Conservation (phyloP, 83 land plant species). For the Larix sibirica region DNA sequence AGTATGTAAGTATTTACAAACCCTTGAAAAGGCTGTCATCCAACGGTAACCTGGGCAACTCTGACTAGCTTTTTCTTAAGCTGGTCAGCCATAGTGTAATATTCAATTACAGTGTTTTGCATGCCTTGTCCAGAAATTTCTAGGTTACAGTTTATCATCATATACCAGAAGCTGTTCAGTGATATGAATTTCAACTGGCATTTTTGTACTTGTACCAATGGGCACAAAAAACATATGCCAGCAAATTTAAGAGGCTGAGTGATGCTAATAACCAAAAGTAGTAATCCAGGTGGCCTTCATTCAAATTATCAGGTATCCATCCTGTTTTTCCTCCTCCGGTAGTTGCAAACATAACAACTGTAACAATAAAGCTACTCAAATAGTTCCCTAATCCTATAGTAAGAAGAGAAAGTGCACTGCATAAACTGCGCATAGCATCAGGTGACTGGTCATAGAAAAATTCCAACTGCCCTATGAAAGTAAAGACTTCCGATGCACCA, state of each 20-base stretch:
- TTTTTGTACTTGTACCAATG: slow-evolving; percentile 25
- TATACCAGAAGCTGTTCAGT: no score
- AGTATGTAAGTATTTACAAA: no score
- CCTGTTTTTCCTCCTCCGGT: slow-evolving; percentile 39
- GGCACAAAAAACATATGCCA: slow-evolving; percentile 20
- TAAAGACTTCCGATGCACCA: slow-evolving; percentile 58
- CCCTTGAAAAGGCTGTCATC: no score
- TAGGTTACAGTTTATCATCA: no score
- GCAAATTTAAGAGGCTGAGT: slow-evolving; percentile 36
- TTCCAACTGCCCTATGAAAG: slow-evolving; percentile 57
- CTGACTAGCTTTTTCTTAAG: no score
- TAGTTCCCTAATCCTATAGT: slow-evolving; percentile 56
- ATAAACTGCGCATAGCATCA: slow-evolving; percentile 65
- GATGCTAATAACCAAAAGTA: slow-evolving; percentile 56
- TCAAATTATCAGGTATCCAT: slow-evolving; percentile 70
- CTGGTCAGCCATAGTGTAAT: no score
- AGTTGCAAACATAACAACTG: slow-evolving; percentile 50
- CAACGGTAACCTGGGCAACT: no score
- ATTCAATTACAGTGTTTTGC: no score
- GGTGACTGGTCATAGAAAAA: slow-evolving; percentile 81
- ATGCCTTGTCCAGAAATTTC: no score
- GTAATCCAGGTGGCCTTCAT: slow-evolving; percentile 67
- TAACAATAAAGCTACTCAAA: slow-evolving; percentile 59
- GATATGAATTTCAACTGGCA: background rate
- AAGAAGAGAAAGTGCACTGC: slow-evolving; percentile 51